Base-by-base conservation (phyloP, 1,284 basidiomycete species). In the Flammula alnicola region DNA sequence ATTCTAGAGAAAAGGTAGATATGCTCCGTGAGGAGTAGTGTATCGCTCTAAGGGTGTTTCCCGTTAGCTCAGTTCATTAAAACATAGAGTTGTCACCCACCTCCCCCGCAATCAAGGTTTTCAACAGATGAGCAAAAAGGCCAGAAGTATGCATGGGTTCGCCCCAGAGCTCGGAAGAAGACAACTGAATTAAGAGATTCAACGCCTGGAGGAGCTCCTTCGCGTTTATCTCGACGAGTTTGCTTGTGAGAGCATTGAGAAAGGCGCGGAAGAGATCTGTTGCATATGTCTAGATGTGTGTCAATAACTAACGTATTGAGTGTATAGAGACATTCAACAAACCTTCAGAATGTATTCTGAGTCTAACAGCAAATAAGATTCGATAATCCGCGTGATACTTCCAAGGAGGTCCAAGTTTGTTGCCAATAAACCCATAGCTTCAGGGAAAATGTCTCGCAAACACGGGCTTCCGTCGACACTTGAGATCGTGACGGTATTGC, bases 331-430 rank as follows among this genome's bases (percentile, higher is more conserved):
- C 29, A 29, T 3, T 16, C 31, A 32, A 61, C 72, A 51, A 52
- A 92, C 92, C 77, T 88, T 82, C 29, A 91, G 66, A 42, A 95
- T 72, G 5, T 74, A 67, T n/a, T 69, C 50, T 0, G 83, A 83
- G 64, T 92, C 89, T 4, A 93, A 74, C 7, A 95, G 66, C 47
- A 91, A 71, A 66, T 95, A 95, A 1, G 90, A 90, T 63, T 93
- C 89, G n/a, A 92, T 62, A 30, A 95, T 79, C 44, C 71, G 70
- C 7, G 83, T 79, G 20, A 86, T 76, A 50, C 77, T 84, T n/a
- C 83, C 81, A 12, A 93, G 69, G 17, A 93, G 64, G 62, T 95
- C 93, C 53, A 93, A 70, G 63, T 95, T 92, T 25, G 76, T 76
- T 3, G 79, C 75, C 10, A 95, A 72, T 11, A 88, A 70, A 19